Evolutionary conservation across 2,329 filamentous ascomycete genomes (phyloP), one percentile per base, ranked within the genome.

Genomic region (Bipolaris cookei): DNA sequence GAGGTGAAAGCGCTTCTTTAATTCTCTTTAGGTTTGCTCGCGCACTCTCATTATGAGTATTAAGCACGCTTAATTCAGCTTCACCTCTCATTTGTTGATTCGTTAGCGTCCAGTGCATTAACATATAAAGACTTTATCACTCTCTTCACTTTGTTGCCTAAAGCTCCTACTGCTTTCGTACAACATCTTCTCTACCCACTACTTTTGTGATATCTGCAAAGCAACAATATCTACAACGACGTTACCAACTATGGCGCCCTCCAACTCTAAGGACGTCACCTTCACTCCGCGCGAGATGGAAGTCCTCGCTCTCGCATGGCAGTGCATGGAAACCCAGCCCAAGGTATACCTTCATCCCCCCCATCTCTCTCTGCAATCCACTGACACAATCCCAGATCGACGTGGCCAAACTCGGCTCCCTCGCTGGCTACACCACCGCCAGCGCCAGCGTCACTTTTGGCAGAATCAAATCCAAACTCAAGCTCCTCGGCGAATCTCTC

Each of bases 381-480:
- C 28, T 34, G 58, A 61, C 54, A 63, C 25, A 21, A 43, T 0
- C 16, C 4, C 14, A 63, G 58, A 61, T 70, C 42, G 55, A 70
- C 28, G 57, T 59, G 44, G 11, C n/a, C 23, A 69, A 71, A 41
- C 52, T 72, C 1, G 62, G 65, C 23, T 2, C 13, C 1, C 64
- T 75, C 0, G 64, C 66, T 6, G 62, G 62, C 23, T 76, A 76
- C 61, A 73, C 72, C 2, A 20, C 51, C 1, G 62, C 54, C 28
- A 65, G 59, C 54, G 72, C 73, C 6, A 30, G 45, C 46, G 65
- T 72, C 25, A 76, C 66, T 21, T 48, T 76, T 2, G 66, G 69
- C 51, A 73, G 69, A 4, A 67, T 76, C 54, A 74, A 71, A 54
- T 61, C 62, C 23, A 75, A 76, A 53, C 56, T 76, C 44, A 71